Evolutionary conservation across 106 monocot species (phyloP), one percentile per base, ranked within the genome.

Genomic region (Dioscorea zingiberensis): DNA sequence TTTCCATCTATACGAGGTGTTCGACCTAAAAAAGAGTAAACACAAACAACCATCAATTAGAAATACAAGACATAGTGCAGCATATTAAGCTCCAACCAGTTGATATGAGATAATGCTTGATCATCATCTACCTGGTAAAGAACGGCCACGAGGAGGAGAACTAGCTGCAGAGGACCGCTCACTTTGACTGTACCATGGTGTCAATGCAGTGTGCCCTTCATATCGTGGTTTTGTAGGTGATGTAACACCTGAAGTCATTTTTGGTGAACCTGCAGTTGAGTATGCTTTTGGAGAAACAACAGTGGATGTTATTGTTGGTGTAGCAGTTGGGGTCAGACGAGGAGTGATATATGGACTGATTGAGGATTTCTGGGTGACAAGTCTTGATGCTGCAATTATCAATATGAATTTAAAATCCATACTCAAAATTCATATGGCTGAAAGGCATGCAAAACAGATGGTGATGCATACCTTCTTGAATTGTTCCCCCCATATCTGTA

Each of bases 1-100:
- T 98, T 98, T 55, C 97, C 97, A 78, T 89, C 92, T 32, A 98
- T 86, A 26, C 75, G 92, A 60, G 81, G 82, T 55, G 62, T 66
- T 44, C 81, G 77, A 21, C 88, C 97, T 98, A 69, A 44, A 77
- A 80, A n/a, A 54, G 9, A 13, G 38, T 38, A 38, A 38, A 38
- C 38, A 38, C 38, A 38, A 1, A 38, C 0, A 6, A 10, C 38
- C 38, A 38, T 38, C 38, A 38, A 8, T 38, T 38, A 38, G 4
- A 8, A 38, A 2, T 38, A 38, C 38, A 6, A 2, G 10, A 38
- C 38, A 38, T 6, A 6, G 4, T 38, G 38, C 38, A n/a, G n/a
- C 38, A 38, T 38, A 38, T 38, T 38, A 38, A 25, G 24, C 21
- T 25, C 9, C 25, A 17, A 58, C 57, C 13, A 2, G 10, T 13